Percentiles rank a stretch among this genome's conserved stretches.
phyloP scores from a whole-genome alignment of 176 grass and related monocot genomes.

The Eremochloa ophiuroides region DNA sequence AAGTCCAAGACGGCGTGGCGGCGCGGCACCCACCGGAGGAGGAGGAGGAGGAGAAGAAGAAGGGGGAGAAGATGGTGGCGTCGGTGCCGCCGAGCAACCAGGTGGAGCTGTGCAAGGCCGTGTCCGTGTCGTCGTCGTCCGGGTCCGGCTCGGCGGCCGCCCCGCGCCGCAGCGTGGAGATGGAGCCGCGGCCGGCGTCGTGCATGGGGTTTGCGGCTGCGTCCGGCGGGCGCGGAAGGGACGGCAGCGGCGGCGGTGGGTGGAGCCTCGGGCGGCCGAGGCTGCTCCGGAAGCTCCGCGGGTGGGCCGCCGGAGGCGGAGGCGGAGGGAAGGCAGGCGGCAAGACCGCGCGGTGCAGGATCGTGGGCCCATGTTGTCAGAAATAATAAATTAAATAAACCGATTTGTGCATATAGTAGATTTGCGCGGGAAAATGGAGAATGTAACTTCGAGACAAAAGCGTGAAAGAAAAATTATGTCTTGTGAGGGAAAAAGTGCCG shows the following conservation, averaged over 20 bases:
- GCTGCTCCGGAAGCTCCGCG: constrained; percentile 66
- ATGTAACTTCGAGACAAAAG: neutral
- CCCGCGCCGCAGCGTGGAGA: neutral
- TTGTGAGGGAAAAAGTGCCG: neutral
- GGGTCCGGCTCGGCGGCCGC: neutral
- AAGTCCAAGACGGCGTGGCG: neutral
- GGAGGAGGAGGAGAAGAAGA: neutral
- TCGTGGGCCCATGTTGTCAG: neutral
- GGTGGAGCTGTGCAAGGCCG: constrained; percentile 41
- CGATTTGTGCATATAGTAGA: neutral
- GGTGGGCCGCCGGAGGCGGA: constrained; percentile 52
- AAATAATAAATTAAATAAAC: neutral
- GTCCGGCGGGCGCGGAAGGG: neutral
- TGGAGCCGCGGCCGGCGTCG: neutral
- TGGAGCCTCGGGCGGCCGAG: constrained; percentile 38
- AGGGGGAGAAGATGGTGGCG: constrained; percentile 32
- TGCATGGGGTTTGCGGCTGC: constrained; percentile 31
- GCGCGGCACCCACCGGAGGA: neutral
- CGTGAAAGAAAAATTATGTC: too few relatives aligned
- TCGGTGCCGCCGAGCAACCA: constrained; percentile 22
- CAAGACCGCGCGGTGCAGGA: constrained; percentile 10
- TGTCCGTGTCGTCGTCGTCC: neutral
- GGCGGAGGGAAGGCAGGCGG: constrained; percentile 14
- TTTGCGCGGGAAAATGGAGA: neutral
- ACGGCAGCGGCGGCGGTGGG: neutral